Evolutionary conservation across 225 moss, liverwort and hornwort genomes (phyloP), one percentile per base, ranked within the genome.

Genomic region (Bryum argenteum): DNA sequence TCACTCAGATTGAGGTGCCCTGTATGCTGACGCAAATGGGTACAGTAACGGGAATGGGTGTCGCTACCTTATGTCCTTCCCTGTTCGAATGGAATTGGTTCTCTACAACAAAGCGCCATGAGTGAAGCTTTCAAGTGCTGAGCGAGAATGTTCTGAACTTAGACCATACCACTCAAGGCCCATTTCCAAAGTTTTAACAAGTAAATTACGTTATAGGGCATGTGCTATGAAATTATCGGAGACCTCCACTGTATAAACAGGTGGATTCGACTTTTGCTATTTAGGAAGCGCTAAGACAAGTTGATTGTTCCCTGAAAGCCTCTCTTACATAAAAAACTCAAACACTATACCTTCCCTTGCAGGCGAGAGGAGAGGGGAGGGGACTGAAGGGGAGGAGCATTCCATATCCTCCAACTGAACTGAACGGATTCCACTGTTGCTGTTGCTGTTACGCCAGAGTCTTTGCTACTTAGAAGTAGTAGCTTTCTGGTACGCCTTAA

Each of bases 401-500:
- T 75, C 66, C 75, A 17, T 23, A 42, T 11, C 56, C 50, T 56
- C 38, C 44, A 38, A 38, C 65, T 53, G 16, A 63, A 48, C 7
- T 38, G 58, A 62, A 43, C 55, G 42, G 57, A 50, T 69, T 77
- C 65, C 68, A 77, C 26, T 33, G 63, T 17, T 16, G 59, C 26
- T 33, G 63, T 17, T 16, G 59, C 58, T 57, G 58, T 22, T 45
- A 65, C 22, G 43, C 54, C 71, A 63, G 16, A 17, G 28, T 11
- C 39, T 53, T 50, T 63, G 71, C 33, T 23, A 40, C 75, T 15
- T 19, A 58, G 45, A 23, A 26, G 15, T 68, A 33, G 20, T 58
- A 52, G 59, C 40, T 39, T 59, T 58, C 62, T 70, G 65, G 18
- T 74, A 72, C 65, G 75, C 72, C 71, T 71, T 62, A 0, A 75